Evolutionary conservation across 108 stramenopile genomes (phyloP).

Genomic region (Stephanodiscus minutulus): DNA sequence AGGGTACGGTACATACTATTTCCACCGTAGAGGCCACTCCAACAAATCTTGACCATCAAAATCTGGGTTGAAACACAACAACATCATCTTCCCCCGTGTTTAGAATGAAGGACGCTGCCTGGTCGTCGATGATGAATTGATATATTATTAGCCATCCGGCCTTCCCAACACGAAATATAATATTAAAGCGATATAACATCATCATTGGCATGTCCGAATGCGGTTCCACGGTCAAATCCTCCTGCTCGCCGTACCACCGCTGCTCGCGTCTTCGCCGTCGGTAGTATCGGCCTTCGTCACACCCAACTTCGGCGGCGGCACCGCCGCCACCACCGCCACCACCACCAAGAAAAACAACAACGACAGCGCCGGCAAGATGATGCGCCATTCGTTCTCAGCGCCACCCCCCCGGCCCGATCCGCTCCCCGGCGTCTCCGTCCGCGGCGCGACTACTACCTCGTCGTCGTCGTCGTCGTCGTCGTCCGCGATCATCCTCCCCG

Average conservation of each 20-base stretch:
- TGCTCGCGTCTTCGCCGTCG: not conserved
- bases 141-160: too few relatives aligned
- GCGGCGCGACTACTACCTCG: too few relatives aligned
- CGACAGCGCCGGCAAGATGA: not conserved
- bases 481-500: not conserved
- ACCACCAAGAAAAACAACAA: not conserved
- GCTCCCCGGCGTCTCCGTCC: constrained; percentile 2
- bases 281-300: not conserved
- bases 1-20: not conserved
- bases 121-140: too few relatives aligned
- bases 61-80: not conserved
- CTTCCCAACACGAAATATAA: not conserved
- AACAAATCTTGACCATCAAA: not conserved
- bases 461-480: not conserved
- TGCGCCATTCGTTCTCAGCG: not conserved
- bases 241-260: not conserved
- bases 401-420: not conserved
- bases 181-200: too few relatives aligned
- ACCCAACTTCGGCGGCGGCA: not conserved
- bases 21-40: not conserved
- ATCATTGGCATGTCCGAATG: not conserved
- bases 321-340: not conserved
- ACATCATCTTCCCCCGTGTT: too few relatives aligned
- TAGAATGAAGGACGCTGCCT: too few relatives aligned
- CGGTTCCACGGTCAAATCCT: not conserved